Percentiles rank a stretch among this genome's conserved stretches.
Conservation (phyloP, 331 rosid genomes). For the Quercus tomentella region DNA sequence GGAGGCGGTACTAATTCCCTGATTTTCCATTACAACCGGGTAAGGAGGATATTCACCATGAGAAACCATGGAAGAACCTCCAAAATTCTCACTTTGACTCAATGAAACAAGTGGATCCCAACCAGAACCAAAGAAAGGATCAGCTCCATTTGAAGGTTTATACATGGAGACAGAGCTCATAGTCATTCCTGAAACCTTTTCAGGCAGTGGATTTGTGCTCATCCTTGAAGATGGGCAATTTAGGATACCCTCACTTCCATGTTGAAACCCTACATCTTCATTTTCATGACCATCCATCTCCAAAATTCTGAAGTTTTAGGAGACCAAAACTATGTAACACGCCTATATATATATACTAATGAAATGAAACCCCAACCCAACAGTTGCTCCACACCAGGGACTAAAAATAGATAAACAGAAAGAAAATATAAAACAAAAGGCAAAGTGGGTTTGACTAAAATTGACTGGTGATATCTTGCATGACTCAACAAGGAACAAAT, state of each 20-base stretch:
- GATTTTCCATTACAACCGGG: conserved; percentile 57
- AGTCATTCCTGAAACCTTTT: conserved; percentile 46
- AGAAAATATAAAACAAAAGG: conserved; percentile 47
- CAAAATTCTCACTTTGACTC: conserved; percentile 69
- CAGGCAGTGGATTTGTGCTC: conserved; percentile 36
- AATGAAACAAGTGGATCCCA: conserved; percentile 93
- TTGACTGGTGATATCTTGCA: conserved; percentile 70
- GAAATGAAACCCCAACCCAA: conserved; percentile 26
- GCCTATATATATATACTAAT: background rate
- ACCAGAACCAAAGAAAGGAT: conserved; percentile 64
- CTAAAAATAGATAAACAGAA: conserved; percentile 5
- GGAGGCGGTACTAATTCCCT: conserved; percentile 58
- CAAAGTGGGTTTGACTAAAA: conserved; percentile 72
- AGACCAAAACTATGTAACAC: background rate
- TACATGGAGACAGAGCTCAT: conserved; percentile 54
- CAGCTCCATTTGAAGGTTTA: conserved; percentile 52
- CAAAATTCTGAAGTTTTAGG: conserved; percentile 20
- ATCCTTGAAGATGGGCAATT: conserved; percentile 51
- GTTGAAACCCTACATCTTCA: conserved; percentile 59
- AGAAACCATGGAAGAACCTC: conserved; percentile 69
- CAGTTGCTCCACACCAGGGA: conserved; percentile 29
- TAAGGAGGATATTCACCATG: conserved; percentile 58
- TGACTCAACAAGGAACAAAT: conserved; percentile 89
- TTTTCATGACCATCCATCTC: conserved; percentile 74
- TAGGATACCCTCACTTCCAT: conserved; percentile 47